These are phyloP conservation scores for Neurospora africana DNA, from an alignment of 495 filamentous ascomycete species.

Conservation along the genomic window DNA sequence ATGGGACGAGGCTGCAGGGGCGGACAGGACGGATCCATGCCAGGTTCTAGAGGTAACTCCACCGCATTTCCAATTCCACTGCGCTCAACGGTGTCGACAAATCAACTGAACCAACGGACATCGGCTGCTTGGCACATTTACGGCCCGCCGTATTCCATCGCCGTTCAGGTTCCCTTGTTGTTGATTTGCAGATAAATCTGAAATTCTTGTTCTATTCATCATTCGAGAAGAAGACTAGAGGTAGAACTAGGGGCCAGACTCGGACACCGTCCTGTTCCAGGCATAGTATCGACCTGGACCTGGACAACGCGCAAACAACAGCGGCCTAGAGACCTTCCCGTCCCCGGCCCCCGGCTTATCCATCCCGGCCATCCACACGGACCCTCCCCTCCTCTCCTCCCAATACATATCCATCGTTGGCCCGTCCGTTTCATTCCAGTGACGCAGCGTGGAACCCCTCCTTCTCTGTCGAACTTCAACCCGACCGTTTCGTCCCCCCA, in stretches of 20 bases:
- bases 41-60: neutral
- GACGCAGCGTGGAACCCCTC: neutral
- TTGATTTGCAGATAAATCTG: neutral
- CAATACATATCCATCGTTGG: neutral
- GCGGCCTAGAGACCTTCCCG: neutral
- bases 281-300: neutral
- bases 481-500: neutral
- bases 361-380: neutral
- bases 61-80: neutral
- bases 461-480: neutral
- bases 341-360: neutral
- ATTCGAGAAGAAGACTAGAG: neutral
- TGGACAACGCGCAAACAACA: neutral
- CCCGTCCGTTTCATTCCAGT: neutral
- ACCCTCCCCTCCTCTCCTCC: neutral
- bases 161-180: neutral
- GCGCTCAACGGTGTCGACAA: neutral
- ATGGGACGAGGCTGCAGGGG: neutral
- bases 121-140: neutral
- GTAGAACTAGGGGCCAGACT: too few relatives aligned
- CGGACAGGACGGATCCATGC: neutral
- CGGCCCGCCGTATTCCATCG: neutral
- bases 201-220: neutral
- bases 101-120: neutral
- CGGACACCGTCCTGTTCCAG: neutral